phyloP scores from a whole-genome alignment of 2,329 filamentous ascomycete species.

The Pyrenophora tritici-repentis region DNA sequence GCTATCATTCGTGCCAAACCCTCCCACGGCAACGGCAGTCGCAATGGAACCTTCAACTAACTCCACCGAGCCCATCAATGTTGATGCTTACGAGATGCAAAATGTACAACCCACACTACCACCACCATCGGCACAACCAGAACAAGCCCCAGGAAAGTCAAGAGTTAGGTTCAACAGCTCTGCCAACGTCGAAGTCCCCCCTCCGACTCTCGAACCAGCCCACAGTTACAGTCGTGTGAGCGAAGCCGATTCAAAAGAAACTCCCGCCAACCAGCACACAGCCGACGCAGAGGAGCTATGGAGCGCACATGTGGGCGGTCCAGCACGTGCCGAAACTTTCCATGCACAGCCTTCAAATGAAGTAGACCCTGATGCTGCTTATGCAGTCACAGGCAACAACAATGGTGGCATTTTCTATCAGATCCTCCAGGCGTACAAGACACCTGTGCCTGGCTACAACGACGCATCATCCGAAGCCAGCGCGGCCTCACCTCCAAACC shows the following conservation, averaged over 20 bases:
- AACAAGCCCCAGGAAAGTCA: constrained; percentile 17
- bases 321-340: constrained; percentile 2
- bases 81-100: constrained; percentile 18
- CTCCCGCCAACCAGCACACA: constrained; percentile 16
- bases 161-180: constrained; percentile 39
- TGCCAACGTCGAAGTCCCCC: constrained; percentile 29
- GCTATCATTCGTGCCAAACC: neutral
- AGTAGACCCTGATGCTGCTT: constrained; percentile 24
- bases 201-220: constrained; percentile 8
- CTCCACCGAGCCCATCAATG: constrained; percentile 15
- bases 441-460: constrained; percentile 20
- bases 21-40: neutral
- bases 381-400: constrained; percentile 34
- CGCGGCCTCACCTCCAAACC: constrained; percentile 18
- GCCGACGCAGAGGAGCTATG: constrained; percentile 31
- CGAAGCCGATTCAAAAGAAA: constrained; percentile 19
- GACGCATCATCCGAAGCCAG: constrained; percentile 24
- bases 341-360: constrained; percentile 6
- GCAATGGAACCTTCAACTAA: constrained; percentile 25
- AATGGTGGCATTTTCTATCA: constrained; percentile 42
- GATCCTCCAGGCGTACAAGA: constrained; percentile 40
- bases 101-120: constrained; percentile 5
- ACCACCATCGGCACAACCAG: constrained; percentile 17
- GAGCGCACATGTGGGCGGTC: constrained; percentile 22
- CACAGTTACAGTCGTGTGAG: constrained; percentile 19